Base-by-base conservation (phyloP, 441 rosid species). In the Erysimum pusillum region DNA sequence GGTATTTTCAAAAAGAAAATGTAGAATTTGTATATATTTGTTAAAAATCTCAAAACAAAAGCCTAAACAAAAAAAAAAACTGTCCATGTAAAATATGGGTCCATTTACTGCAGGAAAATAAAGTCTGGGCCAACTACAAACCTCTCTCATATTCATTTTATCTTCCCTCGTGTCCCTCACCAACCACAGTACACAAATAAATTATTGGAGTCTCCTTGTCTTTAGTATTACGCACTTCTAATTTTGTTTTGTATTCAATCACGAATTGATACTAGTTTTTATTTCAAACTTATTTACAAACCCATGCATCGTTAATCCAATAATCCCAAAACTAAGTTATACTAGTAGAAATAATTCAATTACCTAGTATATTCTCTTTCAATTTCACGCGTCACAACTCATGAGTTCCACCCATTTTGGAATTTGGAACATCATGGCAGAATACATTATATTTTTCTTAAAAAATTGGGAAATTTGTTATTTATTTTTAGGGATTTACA, bases 321-420 rank as follows among this genome's bases (percentile, higher is more conserved):
- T n/a, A n/a, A n/a, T n/a, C n/a, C 5, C 25, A 38, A 25, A 62
- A 11, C 14, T 25, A 25, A 25, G 28, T 25, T 25, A 25, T 25
- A 25, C 1, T 25, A 25, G 42, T 49, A 73, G 32, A 66, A 38
- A 36, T 61, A 18, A 60, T 25, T 49, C 39, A 46, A 12, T 59
- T 34, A 46, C 67, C 36, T 9, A 13, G 34, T 49, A 49, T 28
- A 49, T 49, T 20, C 3, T 9, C 58, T 60, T 61, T 36, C 48
- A 35, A 8, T 61, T 48, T 60, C 35, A 46, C 20, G 15, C 20
- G 57, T 46, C 69, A 51, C 44, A 63, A 53, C 70, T 63, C 57
- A 56, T 54, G 1, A 20, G 4, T 32, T 75, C 66, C 73, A 67
- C 28, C 15, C 45, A 59, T 67, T 58, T 14, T 39, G 46, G 79